Evolutionary conservation across 2,329 filamentous ascomycete species (phyloP).

Genomic region (Fusarium gaditjirri): DNA sequence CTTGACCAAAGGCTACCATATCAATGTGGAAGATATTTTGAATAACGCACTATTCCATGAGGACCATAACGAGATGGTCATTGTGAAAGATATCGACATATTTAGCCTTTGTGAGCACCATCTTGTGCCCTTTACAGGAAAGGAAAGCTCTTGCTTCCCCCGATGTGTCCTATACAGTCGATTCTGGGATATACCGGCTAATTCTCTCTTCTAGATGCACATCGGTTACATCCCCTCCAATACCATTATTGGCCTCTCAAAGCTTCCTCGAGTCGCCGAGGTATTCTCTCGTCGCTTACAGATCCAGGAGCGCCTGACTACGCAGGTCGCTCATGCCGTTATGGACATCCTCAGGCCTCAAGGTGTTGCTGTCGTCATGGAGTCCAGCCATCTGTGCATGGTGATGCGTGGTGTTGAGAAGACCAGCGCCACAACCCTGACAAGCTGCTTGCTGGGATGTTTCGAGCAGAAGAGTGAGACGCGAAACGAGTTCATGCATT

Average conservation of each 20-base stretch:
- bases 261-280: slow-evolving; percentile 93
- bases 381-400: slow-evolving; percentile 97
- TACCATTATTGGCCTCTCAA: slow-evolving; percentile 93
- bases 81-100: slow-evolving; percentile 96
- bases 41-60: slow-evolving; percentile 96
- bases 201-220: slow-evolving; percentile 76
- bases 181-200: background rate
- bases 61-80: slow-evolving; percentile 95
- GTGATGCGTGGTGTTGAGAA: slow-evolving; percentile 99
- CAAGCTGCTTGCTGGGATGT: slow-evolving; percentile 96
- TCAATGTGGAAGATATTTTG: slow-evolving; percentile 90
- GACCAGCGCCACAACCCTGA: slow-evolving; percentile 87
- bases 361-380: slow-evolving; percentile 98
- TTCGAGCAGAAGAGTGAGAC: slow-evolving; percentile 94
- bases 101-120: slow-evolving; percentile 90
- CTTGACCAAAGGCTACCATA: slow-evolving; percentile 96
- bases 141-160: slow-evolving; percentile 63
- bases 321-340: slow-evolving; percentile 93
- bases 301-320: slow-evolving; percentile 95
- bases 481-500: slow-evolving; percentile 91
- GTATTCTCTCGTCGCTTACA: slow-evolving; percentile 95
- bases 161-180: background rate
- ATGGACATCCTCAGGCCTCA: slow-evolving; percentile 93
- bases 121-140: slow-evolving; percentile 93
- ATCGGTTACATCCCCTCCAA: slow-evolving; percentile 96